Base-by-base conservation (phyloP, 805 yeast species). In the Huiozyma sinensis region DNA sequence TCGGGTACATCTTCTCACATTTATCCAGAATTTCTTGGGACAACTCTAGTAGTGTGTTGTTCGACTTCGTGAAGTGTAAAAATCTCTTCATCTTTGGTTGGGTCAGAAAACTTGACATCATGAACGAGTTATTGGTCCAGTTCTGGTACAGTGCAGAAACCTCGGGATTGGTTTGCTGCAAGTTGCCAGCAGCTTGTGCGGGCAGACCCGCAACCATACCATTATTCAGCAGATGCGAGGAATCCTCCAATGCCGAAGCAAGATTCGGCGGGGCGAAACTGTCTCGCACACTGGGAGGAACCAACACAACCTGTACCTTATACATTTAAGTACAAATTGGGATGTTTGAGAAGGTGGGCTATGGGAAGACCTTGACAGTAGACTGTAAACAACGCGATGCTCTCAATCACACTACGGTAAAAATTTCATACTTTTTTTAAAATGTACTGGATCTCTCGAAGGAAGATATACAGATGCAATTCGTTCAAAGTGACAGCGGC, bases 1-100 rank as follows among this genome's bases (percentile, higher is more conserved):
- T 69, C 0, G 92, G 92, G 50, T 85, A 85, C 42, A 84, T 65
- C 55, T 76, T 78, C 32, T 66, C 58, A 55, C 77, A 81, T 47
- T 86, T 70, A 6, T 58, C 59, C n/a, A 66, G 57, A 24, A 84
- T 71, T 44, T 79, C 86, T 5, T 66, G 61, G 12, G 78, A 69
- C 11, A 83, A 71, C 1, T 67, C 66, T 7, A 66, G 60, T 36
- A 85, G 60, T 1, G 74, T 58, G 43, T 71, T 68, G 0, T 65
- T 50, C 7, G 75, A 70, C 5, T 67, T 64, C 0, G 87, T 77
- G 44, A 85, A 68, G 54, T 81, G 85, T 17, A 85, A 69, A 54
- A 85, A 81, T 58, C 79, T 78, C 55, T 69, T 68, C 47, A 52
- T 56, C 50, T 43, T 64, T 28, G 50, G 44, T 28, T 48, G 50